These are phyloP conservation scores for Floccularia luteovirens DNA, from an alignment of 768 basidiomycete species.

Conservation along the genomic window DNA sequence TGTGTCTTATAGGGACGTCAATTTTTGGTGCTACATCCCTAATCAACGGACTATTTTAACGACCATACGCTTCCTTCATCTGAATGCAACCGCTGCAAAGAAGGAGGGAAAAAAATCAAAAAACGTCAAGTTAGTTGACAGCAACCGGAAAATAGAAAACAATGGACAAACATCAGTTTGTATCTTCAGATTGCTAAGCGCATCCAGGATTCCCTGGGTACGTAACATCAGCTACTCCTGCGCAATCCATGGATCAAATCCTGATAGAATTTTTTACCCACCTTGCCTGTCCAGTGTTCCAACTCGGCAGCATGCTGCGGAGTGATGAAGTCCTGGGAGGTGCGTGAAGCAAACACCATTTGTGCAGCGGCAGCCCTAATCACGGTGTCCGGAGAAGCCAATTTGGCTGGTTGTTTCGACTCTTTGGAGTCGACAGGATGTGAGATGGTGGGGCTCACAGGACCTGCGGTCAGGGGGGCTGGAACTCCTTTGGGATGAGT, in stretches of 20 bases:
- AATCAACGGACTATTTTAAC: conserved; percentile 10
- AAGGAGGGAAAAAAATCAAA: no score
- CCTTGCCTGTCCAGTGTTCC: conserved; percentile 56
- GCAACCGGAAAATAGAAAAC: conserved; percentile 4
- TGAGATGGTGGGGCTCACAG: conserved; percentile 30
- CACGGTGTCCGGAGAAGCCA: conserved; percentile 19
- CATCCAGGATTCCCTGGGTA: conserved; percentile 45
- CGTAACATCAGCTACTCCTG: neutral
- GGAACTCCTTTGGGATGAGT: conserved; percentile 14
- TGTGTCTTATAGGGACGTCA: no score
- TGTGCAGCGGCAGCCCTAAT: conserved; percentile 78
- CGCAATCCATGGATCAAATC: no score
- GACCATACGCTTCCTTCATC: conserved; percentile 56
- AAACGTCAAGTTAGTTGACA: conserved; percentile 8
- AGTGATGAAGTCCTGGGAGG: conserved; percentile 66
- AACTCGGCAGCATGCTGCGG: conserved; percentile 52
- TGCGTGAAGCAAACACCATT: conserved; percentile 76
- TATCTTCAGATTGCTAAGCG: conserved; percentile 40
- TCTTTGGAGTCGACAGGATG: conserved; percentile 14
- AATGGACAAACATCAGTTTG: conserved; percentile 36
- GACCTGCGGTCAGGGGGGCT: conserved; percentile 37
- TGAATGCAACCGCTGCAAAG: conserved; percentile 41
- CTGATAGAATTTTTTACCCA: no score
- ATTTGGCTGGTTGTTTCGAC: conserved; percentile 9
- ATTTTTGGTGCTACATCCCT: no score